These are phyloP conservation scores for Pelargonium myrrhifolium DNA, from an alignment of 441 rosid genomes.

Conservation along the genomic window DNA sequence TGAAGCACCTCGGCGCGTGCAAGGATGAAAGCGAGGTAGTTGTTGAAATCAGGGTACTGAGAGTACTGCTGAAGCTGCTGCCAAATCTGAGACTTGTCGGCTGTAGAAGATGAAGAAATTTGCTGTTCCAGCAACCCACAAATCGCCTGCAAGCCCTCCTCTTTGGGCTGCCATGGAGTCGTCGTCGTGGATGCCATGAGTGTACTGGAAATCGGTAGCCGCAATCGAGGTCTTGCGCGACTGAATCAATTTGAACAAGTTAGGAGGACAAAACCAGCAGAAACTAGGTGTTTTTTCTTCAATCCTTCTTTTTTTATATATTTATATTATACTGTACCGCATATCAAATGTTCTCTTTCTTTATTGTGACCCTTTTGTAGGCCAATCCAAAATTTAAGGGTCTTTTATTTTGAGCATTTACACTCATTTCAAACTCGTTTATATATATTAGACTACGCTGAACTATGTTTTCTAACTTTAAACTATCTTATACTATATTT, in stretches of 20 bases:
- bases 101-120: conserved; percentile 76
- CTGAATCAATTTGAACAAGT: background rate
- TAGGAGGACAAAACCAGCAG: background rate
- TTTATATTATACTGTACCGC: too few relatives aligned
- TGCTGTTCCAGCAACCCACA: conserved; percentile 75
- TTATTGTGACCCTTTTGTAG: too few relatives aligned
- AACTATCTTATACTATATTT: too few relatives aligned
- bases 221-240: background rate
- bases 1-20: conserved; percentile 67
- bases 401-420: too few relatives aligned
- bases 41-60: conserved; percentile 91
- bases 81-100: conserved; percentile 95
- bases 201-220: background rate
- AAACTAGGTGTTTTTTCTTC: background rate
- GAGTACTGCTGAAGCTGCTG: conserved; percentile 87
- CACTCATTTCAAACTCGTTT: too few relatives aligned
- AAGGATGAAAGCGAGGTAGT: conserved; percentile 85
- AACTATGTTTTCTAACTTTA: too few relatives aligned
- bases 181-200: conserved; percentile 21
- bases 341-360: too few relatives aligned
- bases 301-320: too few relatives aligned
- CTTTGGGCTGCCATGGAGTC: conserved; percentile 79
- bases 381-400: too few relatives aligned
- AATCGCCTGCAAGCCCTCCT: conserved; percentile 78
- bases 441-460: too few relatives aligned